Evolutionary conservation across 495 filamentous ascomycete genomes (phyloP).

Genomic region (Stereocaulon alpinum): DNA sequence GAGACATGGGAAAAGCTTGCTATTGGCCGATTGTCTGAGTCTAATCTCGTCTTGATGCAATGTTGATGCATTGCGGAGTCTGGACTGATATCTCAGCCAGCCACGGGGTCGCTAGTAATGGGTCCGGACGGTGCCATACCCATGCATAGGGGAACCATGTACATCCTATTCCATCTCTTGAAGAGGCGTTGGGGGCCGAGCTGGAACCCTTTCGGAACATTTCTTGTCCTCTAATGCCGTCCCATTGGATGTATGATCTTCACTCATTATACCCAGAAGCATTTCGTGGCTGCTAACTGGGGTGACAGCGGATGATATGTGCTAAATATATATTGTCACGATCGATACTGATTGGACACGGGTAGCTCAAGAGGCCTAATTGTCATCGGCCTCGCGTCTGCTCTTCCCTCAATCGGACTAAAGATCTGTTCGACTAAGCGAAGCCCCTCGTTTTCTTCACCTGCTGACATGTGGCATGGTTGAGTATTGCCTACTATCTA

Average conservation of each 20-base stretch:
- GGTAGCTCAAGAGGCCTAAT: background rate
- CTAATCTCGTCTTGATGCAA: background rate
- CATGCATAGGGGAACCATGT: background rate
- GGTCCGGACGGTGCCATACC: slow-evolving; percentile 1
- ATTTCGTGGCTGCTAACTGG: slow-evolving; percentile 3
- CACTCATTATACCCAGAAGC: background rate
- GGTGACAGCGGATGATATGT: background rate
- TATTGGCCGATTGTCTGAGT: background rate
- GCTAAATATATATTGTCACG: background rate
- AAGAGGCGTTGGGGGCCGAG: background rate
- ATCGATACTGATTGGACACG: background rate
- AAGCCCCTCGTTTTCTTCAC: background rate
- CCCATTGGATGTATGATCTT: background rate
- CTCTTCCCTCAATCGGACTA: background rate
- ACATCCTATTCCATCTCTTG: background rate
- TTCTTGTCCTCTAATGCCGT: background rate
- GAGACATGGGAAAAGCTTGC: background rate
- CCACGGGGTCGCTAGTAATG: background rate
- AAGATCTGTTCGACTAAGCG: background rate
- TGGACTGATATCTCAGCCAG: background rate
- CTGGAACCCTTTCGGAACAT: background rate
- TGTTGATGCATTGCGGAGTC: background rate
- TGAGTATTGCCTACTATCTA: background rate
- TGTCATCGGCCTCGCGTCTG: background rate
- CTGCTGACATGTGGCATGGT: background rate